A percentile compares a stretch with the other conserved stretches of the same genome.
These are phyloP conservation scores for Curvularia lunata DNA, from an alignment of 2,329 filamentous ascomycete genomes.

Conservation along the genomic window DNA sequence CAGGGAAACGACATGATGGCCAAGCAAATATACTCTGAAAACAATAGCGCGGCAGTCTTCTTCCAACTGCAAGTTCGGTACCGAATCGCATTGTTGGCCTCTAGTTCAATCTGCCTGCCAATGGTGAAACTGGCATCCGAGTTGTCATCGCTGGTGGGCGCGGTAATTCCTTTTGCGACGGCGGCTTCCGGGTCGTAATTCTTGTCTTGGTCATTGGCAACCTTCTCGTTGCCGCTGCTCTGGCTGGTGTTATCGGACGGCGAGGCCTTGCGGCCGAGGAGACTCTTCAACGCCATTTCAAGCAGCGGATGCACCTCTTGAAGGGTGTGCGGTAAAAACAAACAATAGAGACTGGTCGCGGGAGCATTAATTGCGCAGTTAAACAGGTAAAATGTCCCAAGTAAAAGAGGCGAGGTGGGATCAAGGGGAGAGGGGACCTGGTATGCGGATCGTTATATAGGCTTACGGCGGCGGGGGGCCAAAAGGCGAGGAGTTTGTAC, in stretches of 20 bases:
- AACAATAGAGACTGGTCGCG: conserved; percentile 37
- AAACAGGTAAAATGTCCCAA: not conserved
- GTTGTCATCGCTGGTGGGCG: conserved; percentile 37
- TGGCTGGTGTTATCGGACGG: conserved; percentile 22
- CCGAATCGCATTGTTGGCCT: conserved; percentile 80
- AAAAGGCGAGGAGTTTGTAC: conserved; percentile 8
- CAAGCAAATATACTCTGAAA: conserved; percentile 94
- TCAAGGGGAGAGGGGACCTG: conserved; percentile 5
- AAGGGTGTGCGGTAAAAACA: conserved; percentile 50
- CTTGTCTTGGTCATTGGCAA: conserved; percentile 24
- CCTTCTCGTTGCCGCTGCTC: conserved; percentile 24
- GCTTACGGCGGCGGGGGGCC: conserved; percentile 3
- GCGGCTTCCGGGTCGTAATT: conserved; percentile 45
- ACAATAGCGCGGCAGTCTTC: conserved; percentile 89
- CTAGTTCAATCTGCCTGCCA: conserved; percentile 75
- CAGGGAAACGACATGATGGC: conserved; percentile 95
- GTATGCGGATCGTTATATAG: conserved; percentile 18
- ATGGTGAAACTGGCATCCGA: conserved; percentile 55
- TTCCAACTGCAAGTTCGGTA: conserved; percentile 95
- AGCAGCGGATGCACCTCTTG: conserved; percentile 53
- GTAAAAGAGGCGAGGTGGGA: conserved; percentile 2
- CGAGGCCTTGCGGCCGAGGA: conserved; percentile 32
- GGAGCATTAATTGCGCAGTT: conserved; percentile 49
- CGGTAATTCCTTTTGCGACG: conserved; percentile 47
- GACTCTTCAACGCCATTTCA: conserved; percentile 59